Conservation (phyloP, 257 asterid genomes). For the Petunia axillaris region DNA sequence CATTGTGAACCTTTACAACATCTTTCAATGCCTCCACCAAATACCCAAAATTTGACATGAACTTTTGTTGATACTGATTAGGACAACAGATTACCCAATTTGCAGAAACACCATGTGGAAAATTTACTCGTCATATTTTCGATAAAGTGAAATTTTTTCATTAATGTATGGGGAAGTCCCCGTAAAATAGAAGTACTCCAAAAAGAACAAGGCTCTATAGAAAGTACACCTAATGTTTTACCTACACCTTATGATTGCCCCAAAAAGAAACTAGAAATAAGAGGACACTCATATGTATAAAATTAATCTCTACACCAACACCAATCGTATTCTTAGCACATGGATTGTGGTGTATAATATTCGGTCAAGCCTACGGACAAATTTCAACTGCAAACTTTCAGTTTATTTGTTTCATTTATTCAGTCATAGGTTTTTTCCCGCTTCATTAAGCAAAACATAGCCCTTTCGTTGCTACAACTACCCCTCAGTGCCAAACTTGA, state of each 20-base stretch:
- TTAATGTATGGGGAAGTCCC: not conserved
- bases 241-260: not conserved
- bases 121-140: not conserved
- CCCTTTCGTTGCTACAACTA: not conserved
- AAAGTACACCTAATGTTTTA: not conserved
- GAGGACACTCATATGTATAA: not conserved
- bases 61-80: not conserved
- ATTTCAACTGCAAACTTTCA: not conserved
- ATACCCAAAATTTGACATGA: not conserved
- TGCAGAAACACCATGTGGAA: not conserved
- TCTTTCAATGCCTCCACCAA: not conserved
- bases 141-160: not conserved
- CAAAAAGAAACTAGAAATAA: not conserved
- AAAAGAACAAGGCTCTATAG: not conserved
- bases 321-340: not conserved
- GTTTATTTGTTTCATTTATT: not conserved
- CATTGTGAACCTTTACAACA: not conserved
- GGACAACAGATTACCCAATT: not conserved
- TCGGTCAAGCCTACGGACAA: not conserved
- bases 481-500: no score
- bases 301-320: not conserved
- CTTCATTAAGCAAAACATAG: not conserved
- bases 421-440: not conserved
- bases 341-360: not conserved
- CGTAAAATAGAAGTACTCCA: not conserved